Evolutionary conservation across 2,329 filamentous ascomycete species (phyloP), one percentile per base, ranked within the genome.

Genomic region (Fusarium kyushuense): DNA sequence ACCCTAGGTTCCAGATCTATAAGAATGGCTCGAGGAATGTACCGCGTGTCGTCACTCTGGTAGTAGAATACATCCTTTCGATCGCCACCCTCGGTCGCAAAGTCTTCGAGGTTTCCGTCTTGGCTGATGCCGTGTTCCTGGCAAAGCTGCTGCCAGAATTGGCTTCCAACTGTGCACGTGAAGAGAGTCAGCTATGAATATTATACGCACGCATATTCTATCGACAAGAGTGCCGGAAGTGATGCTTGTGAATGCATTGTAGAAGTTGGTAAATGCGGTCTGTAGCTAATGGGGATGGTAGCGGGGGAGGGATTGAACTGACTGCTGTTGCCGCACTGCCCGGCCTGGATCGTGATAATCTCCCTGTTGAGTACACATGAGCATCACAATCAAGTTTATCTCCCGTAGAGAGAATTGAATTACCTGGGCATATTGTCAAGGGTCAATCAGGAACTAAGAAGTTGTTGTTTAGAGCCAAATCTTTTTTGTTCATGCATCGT

Each of bases 51-150:
- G 84, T 99, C 96, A 77, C 94, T 98, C 86, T 96, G 95, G 83
- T 98, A 99, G 87, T 97, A 98, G 83, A 98, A 98, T 65, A 99
- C 96, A 81, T 99, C 96, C 80, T 99, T 99, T 74, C 96, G 91
- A 82, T 99, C 96, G 71, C 95, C 94, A 76, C 96, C 96, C 80
- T 98, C 96, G 49, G 94, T 97, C 76, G 96, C 96, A 83, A 97
- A 97, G 79, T 97, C 94, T 78, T 97, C 94, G 60, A 99, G 87
- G 79, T 98, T 98, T 60, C 96, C 96, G 81, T 98, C 94, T 78
- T 96, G 93, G 76, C 92, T 97, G 83, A 99, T 99, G 66, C 96
- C 96, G 78, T 99, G 96, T 82, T 99, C 96, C 79, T 95, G 92
- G 80, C 96, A 99, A 63, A 98, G 88, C 82, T 98, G 96, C 80